A percentile compares a stretch with the other conserved stretches of the same genome.
These are phyloP conservation scores for Aspergillus glaucus DNA, from an alignment of 2,329 filamentous ascomycete species.

Conservation along the genomic window DNA sequence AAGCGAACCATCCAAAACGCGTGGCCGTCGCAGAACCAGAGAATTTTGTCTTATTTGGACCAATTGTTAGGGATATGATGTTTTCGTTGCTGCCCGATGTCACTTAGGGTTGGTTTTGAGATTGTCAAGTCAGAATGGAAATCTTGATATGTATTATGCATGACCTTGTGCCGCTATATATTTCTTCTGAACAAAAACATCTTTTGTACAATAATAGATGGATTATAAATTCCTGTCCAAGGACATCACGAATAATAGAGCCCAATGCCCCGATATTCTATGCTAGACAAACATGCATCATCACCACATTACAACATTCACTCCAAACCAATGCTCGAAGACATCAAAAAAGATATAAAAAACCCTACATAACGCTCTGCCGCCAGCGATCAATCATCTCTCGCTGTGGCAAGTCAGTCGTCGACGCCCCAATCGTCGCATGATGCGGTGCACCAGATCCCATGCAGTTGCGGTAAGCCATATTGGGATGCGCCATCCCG, in stretches of 20 bases:
- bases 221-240: background rate
- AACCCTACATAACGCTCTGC: conserved; percentile 32
- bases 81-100: no score
- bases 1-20: conserved; percentile 3
- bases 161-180: no score
- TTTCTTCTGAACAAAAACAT: no score
- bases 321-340: background rate
- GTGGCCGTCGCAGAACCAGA: conserved; percentile 1
- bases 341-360: background rate
- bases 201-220: no score
- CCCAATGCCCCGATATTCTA: background rate
- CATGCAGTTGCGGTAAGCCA: conserved; percentile 22
- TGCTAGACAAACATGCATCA: background rate
- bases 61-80: background rate
- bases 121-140: no score
- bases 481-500: conserved; percentile 18
- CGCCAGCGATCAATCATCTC: conserved; percentile 57
- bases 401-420: conserved; percentile 33
- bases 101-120: no score
- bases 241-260: background rate
- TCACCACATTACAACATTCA: background rate
- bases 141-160: no score
- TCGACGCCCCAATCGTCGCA: conserved; percentile 17
- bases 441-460: conserved; percentile 21
- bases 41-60: background rate